Percentiles rank a stretch among this genome's conserved stretches.
Evolutionary conservation across 1,284 basidiomycete species (phyloP).

Genomic region (Agaricales sp.): DNA sequence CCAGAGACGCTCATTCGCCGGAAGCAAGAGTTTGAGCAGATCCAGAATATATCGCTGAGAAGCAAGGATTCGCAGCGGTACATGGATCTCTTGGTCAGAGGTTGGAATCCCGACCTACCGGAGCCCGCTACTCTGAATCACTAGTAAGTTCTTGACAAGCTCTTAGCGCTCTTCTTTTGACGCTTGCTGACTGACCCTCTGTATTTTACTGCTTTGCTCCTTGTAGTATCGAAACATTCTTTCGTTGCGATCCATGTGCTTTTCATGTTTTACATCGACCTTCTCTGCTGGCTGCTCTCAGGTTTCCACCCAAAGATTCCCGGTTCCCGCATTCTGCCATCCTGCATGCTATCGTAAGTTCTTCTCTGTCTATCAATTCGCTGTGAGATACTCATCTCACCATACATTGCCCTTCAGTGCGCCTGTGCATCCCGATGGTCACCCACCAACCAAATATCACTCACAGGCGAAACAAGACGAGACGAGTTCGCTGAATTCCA

Average conservation of each 20-base stretch:
- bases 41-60: not conserved
- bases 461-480: conserved; percentile 64
- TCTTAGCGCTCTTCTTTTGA: conserved; percentile 6
- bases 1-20: conserved; percentile 20
- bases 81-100: conserved; percentile 56
- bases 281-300: conserved; percentile 70
- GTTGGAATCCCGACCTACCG: conserved; percentile 77
- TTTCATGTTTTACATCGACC: conserved; percentile 67
- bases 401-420: conserved; percentile 36
- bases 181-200: not conserved
- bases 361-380: conserved; percentile 3
- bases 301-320: conserved; percentile 62
- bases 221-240: conserved; percentile 66
- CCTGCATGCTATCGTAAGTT: conserved; percentile 66
- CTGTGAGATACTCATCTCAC: conserved; percentile 6
- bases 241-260: conserved; percentile 74
- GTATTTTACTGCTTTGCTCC: conserved; percentile 6
- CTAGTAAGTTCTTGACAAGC: conserved; percentile 44
- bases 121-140: conserved; percentile 60
- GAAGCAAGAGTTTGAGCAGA: not conserved
- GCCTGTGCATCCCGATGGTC: conserved; percentile 79
- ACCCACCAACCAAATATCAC: too few species aligned
- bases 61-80: conserved; percentile 33
- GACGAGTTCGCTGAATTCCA: conserved; percentile 77
- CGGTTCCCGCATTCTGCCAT: conserved; percentile 76